Conservation (phyloP, 345 rosid species). For the Durio zibethinus region DNA sequence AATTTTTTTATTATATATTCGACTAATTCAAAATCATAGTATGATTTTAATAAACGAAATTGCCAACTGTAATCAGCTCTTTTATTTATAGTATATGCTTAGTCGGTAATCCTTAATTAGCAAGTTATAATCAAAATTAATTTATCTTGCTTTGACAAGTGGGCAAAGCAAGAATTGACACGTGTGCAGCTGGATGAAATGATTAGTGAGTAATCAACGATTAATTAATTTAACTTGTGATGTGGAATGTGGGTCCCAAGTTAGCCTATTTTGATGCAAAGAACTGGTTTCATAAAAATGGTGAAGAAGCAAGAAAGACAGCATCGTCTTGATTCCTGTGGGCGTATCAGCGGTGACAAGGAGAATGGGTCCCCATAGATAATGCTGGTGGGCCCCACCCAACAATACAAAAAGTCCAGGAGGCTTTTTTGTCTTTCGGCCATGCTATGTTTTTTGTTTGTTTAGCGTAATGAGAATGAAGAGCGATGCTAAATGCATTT, state of each 20-base stretch:
- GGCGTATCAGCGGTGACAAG: conserved; percentile 12
- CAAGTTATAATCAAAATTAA: neutral
- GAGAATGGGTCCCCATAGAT: neutral
- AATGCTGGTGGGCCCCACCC: conserved; percentile 15
- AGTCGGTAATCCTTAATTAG: conserved; percentile 11
- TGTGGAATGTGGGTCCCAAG: conserved; percentile 17
- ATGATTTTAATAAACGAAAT: neutral
- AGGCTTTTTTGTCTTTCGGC: neutral
- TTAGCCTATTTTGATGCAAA: neutral
- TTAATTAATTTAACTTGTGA: neutral
- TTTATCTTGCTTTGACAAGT: neutral
- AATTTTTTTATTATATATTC: neutral
- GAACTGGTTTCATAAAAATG: neutral
- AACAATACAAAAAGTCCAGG: neutral
- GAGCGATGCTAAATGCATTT: too few relatives aligned
- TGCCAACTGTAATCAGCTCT: conserved; percentile 10
- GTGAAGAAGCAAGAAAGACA: neutral
- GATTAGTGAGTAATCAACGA: neutral
- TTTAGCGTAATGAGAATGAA: too few relatives aligned
- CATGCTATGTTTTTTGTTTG: neutral
- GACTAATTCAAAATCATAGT: neutral
- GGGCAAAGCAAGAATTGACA: neutral
- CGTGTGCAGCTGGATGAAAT: neutral
- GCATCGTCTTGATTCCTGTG: too few relatives aligned
- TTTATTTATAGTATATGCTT: neutral